A percentile compares a stretch with the other conserved stretches of the same genome.
phyloP scores from a whole-genome alignment of 768 basidiomycete species.

The Mycena rosella region DNA sequence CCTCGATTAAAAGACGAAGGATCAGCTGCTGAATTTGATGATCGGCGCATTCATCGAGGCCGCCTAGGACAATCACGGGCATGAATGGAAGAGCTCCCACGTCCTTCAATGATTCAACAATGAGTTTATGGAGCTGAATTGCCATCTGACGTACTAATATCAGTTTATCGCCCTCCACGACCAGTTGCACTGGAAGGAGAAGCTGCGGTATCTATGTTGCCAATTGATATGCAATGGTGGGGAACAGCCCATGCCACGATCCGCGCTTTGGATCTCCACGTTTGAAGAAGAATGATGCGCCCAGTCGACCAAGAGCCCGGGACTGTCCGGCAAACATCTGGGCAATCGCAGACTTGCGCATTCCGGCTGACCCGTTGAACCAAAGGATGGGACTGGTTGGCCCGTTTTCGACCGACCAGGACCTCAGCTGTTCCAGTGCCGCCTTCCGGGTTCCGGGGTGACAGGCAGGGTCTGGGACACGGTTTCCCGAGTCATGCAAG shows the following conservation, averaged over 20 bases:
- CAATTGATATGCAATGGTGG: conserved; percentile 45
- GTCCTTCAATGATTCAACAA: conserved; percentile 23
- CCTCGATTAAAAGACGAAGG: not conserved
- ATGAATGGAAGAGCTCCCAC: not conserved
- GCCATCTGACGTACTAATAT: conserved; percentile 22
- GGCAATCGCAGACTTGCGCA: conserved; percentile 38
- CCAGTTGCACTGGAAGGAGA: conserved; percentile 16
- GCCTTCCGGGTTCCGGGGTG: conserved; percentile 16
- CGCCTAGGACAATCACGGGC: not conserved
- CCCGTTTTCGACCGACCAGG: not conserved
- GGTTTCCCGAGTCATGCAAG: conserved; percentile 10
- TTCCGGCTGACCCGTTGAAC: conserved; percentile 38
- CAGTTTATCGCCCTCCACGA: conserved; percentile 24
- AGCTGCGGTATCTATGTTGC: conserved; percentile 19
- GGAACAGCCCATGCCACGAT: conserved; percentile 39
- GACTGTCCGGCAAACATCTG: conserved; percentile 34
- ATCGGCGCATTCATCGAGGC: conserved; percentile 6
- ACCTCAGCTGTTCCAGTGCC: not conserved
- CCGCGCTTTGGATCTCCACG: conserved; percentile 41
- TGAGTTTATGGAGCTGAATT: conserved; percentile 31
- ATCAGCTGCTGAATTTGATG: not conserved
- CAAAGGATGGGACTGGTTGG: conserved; percentile 14
- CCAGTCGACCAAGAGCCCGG: conserved; percentile 34
- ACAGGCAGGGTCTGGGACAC: conserved; percentile 9
- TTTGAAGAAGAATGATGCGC: conserved; percentile 50